A percentile compares a stretch with the other conserved stretches of the same genome.
These are phyloP conservation scores for Trametes meyenii DNA, from an alignment of 768 basidiomycete genomes.

Conservation along the genomic window DNA sequence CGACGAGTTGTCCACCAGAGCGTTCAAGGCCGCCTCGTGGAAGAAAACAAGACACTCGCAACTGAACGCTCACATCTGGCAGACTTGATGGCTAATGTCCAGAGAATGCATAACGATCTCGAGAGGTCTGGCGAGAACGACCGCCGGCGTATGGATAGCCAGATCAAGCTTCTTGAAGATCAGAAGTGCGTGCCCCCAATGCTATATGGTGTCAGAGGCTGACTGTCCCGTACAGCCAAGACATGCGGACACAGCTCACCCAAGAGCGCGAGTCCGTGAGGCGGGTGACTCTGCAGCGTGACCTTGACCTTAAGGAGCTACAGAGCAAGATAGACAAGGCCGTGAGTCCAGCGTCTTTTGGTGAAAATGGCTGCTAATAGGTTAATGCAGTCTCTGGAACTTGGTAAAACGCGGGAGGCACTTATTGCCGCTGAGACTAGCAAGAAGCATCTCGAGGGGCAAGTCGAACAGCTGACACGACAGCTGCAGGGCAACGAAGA, in stretches of 20 bases:
- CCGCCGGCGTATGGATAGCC: constrained; percentile 75
- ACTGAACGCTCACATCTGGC: constrained; percentile 84
- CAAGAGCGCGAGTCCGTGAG: constrained; percentile 77
- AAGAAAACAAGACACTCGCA: constrained; percentile 81
- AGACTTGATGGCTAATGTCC: constrained; percentile 87
- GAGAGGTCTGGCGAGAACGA: constrained; percentile 86
- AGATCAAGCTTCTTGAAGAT: constrained; percentile 74
- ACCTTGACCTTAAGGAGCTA: constrained; percentile 76
- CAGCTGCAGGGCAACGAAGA: constrained; percentile 79
- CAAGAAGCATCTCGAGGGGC: constrained; percentile 77
- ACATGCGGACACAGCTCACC: constrained; percentile 65
- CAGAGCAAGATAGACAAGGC: constrained; percentile 71
- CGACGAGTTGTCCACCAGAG: constrained; percentile 45
- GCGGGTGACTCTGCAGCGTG: constrained; percentile 78
- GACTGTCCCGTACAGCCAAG: constrained; percentile 53
- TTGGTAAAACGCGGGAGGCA: constrained; percentile 68
- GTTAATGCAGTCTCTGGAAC: constrained; percentile 55
- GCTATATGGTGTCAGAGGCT: neutral
- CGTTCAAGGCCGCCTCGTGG: constrained; percentile 76
- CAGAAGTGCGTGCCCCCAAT: constrained; percentile 62
- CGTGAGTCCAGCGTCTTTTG: constrained; percentile 44
- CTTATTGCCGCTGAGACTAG: constrained; percentile 76
- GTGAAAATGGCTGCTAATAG: neutral
- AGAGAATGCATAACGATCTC: constrained; percentile 87
- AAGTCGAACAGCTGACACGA: constrained; percentile 59